Conservation (phyloP, 192 early-diverging fungal genomes). For the Coemansia sp. region DNA sequence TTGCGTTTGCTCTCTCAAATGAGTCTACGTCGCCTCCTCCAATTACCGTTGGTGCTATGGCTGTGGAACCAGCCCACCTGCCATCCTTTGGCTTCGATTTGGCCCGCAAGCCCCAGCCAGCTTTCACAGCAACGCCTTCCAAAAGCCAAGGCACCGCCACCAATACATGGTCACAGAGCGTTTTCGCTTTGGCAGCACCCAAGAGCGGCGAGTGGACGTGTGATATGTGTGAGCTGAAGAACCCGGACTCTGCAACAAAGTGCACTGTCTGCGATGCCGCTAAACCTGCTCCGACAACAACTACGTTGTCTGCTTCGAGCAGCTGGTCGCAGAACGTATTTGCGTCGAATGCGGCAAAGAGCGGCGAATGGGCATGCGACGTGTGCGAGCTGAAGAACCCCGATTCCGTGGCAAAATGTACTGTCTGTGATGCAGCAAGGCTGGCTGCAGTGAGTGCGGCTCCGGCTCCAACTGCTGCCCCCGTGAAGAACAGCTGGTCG, state of each 20-base stretch:
- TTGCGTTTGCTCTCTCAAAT: conserved; percentile 20
- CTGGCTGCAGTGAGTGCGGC: background rate
- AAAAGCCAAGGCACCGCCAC: background rate
- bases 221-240: conserved; percentile 26
- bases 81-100: background rate
- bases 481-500: background rate
- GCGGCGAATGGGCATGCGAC: conserved; percentile 31
- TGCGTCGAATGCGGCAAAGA: background rate
- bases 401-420: conserved; percentile 9
- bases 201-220: conserved; percentile 39
- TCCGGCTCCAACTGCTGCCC: background rate
- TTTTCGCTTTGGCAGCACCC: background rate
- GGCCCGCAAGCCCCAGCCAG: conserved; percentile 3
- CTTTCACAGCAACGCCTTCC: background rate
- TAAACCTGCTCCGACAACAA: conserved; percentile 6
- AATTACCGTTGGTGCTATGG: background rate
- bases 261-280: conserved; percentile 31
- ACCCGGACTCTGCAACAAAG: conserved; percentile 6
- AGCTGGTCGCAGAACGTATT: conserved; percentile 4
- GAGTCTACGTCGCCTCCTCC: background rate
- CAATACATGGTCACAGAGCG: background rate
- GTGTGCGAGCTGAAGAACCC: conserved; percentile 25
- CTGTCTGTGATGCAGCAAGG: conserved; percentile 24
- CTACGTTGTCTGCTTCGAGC: too few species aligned
- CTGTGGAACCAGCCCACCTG: background rate